Evolutionary conservation across 75 land plant species (phyloP).

Genomic region (Selaginella tamariscina): DNA sequence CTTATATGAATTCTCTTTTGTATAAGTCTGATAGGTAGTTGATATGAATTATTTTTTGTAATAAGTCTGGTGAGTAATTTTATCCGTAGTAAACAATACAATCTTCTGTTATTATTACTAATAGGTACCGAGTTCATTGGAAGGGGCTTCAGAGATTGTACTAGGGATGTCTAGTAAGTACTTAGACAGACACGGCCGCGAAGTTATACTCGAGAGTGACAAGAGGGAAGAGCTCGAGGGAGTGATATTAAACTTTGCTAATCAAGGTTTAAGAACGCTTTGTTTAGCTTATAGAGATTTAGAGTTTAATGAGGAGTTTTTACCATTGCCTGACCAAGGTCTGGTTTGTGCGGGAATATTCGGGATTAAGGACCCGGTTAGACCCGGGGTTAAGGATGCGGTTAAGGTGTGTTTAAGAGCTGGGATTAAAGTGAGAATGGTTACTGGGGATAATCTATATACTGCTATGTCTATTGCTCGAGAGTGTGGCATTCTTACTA

Average conservation of each 20-base stretch:
- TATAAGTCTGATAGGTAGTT: too few relatives aligned
- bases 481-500: slow-evolving; percentile 15
- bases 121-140: slow-evolving; percentile 48
- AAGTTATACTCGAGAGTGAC: slow-evolving; percentile 6
- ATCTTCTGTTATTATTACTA: too few relatives aligned
- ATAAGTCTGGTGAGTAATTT: too few relatives aligned
- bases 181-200: slow-evolving; percentile 31
- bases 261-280: slow-evolving; percentile 15
- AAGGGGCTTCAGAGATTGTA: slow-evolving; percentile 93
- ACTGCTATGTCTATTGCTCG: slow-evolving; percentile 18
- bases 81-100: too few relatives aligned
- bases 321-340: background rate
- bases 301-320: background rate
- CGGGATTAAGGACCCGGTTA: slow-evolving; percentile 18
- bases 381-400: slow-evolving; percentile 11
- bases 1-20: too few relatives aligned
- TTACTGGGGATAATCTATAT: slow-evolving; percentile 17
- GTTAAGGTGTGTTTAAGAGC: slow-evolving; percentile 17
- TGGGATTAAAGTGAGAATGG: slow-evolving; percentile 18
- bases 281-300: slow-evolving; percentile 8
- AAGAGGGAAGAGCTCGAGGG: background rate
- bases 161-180: slow-evolving; percentile 59
- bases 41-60: too few relatives aligned
- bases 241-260: slow-evolving; percentile 7
- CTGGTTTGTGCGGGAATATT: slow-evolving; percentile 17